phyloP scores from a whole-genome alignment of 192 early-diverging fungal genomes.

The Backusella circina region DNA sequence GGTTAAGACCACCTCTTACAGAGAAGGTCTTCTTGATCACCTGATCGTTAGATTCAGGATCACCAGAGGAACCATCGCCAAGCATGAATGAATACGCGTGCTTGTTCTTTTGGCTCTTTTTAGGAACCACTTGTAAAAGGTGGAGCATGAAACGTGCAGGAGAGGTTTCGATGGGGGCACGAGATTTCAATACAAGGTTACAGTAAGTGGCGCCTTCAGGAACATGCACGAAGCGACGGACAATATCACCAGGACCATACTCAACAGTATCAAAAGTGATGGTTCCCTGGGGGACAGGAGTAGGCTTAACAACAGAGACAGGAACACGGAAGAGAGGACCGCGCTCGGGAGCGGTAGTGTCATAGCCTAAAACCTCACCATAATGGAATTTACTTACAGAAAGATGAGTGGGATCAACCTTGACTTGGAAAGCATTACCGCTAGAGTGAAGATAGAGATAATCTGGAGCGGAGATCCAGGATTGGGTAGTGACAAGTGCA shows the following conservation, averaged over 20 bases:
- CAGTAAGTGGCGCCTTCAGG: constrained; percentile 83
- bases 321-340: constrained; percentile 87
- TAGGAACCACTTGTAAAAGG: constrained; percentile 70
- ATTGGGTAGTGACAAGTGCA: constrained; percentile 58
- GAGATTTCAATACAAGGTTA: constrained; percentile 36
- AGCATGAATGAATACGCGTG: constrained; percentile 52
- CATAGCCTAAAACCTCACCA: constrained; percentile 76
- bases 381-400: constrained; percentile 73
- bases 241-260: constrained; percentile 75
- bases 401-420: constrained; percentile 80
- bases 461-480: constrained; percentile 80
- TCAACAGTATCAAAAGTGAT: constrained; percentile 52
- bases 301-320: constrained; percentile 85
- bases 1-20: constrained; percentile 64
- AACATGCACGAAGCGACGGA: constrained; percentile 78
- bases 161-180: constrained; percentile 36
- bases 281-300: constrained; percentile 25
- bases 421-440: constrained; percentile 61
- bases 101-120: constrained; percentile 61
- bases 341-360: constrained; percentile 63
- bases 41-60: constrained; percentile 56
- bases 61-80: constrained; percentile 57
- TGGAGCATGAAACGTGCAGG: constrained; percentile 70
- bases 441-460: constrained; percentile 65
- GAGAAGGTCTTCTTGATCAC: constrained; percentile 49